These are phyloP conservation scores for Striga asiatica DNA, from an alignment of 257 asterid genomes.

Conservation along the genomic window DNA sequence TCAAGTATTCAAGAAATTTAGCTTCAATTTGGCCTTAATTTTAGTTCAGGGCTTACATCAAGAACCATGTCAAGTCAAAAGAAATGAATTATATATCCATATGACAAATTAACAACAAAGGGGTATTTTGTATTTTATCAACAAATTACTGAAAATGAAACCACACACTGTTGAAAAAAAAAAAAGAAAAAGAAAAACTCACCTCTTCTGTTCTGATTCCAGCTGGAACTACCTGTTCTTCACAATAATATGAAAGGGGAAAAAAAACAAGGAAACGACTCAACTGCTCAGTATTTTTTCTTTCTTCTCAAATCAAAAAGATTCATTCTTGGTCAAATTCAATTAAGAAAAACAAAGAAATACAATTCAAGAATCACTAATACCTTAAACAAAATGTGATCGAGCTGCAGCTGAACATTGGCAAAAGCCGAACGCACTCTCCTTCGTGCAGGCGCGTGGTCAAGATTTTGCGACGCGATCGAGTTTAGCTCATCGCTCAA, in stretches of 20 bases:
- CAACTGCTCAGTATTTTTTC: too few species aligned
- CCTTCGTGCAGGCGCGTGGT: constrained; percentile 83
- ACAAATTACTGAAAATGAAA: not conserved
- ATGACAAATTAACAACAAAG: not conserved
- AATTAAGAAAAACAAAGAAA: not conserved
- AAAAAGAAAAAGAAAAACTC: constrained; percentile 1
- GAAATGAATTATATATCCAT: not conserved
- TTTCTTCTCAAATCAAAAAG: too few species aligned
- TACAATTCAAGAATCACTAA: not conserved
- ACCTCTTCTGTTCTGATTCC: constrained; percentile 97
- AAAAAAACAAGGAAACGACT: too few species aligned
- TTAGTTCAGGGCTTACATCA: too few species aligned
- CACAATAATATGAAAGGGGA: not conserved
- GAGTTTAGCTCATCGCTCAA: constrained; percentile 67
- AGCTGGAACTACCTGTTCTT: constrained; percentile 68
- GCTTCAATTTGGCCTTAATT: not conserved
- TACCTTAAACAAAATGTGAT: constrained; percentile 84
- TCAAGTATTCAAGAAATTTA: not conserved
- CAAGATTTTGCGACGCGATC: constrained; percentile 86
- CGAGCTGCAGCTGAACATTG: constrained; percentile 58
- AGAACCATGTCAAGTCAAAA: not conserved
- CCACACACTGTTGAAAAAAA: not conserved
- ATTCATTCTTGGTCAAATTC: not conserved
- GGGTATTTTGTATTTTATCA: too few species aligned
- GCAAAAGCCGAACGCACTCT: constrained; percentile 84